Conservation (phyloP, 176 grass and related monocot genomes). For the Bonia amplexicaulis region DNA sequence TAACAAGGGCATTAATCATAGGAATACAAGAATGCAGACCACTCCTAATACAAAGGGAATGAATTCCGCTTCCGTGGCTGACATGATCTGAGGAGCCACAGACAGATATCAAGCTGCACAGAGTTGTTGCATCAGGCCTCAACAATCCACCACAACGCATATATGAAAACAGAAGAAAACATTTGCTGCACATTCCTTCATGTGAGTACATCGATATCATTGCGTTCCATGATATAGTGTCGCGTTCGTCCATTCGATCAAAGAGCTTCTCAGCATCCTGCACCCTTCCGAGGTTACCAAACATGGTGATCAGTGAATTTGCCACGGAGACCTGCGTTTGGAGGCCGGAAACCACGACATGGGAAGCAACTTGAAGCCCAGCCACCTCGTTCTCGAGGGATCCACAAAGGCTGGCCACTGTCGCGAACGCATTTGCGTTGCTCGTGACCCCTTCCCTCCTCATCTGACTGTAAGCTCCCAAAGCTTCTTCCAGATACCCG, state of each 20-base stretch:
- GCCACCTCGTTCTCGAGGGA: conserved; percentile 39
- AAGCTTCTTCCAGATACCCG: conserved; percentile 32
- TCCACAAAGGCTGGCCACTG: conserved; percentile 53
- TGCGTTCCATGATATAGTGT: conserved; percentile 72
- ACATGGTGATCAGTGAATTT: conserved; percentile 73
- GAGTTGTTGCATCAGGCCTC: conserved; percentile 15
- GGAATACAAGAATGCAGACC: conserved; percentile 22
- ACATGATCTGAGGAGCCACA: conserved; percentile 40
- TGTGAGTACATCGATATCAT: conserved; percentile 60
- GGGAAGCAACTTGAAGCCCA: conserved; percentile 63
- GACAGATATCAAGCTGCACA: conserved; percentile 28
- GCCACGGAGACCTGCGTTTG: conserved; percentile 47
- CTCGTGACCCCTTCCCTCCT: conserved; percentile 50
- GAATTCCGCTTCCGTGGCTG: conserved; percentile 43
- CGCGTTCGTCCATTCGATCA: conserved; percentile 34
- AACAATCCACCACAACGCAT: not conserved
- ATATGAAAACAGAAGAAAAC: conserved; percentile 53
- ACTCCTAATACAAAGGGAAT: conserved; percentile 44
- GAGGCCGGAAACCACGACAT: conserved; percentile 53
- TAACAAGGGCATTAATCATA: conserved; percentile 20
- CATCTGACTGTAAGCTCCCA: conserved; percentile 52
- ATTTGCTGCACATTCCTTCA: conserved; percentile 35
- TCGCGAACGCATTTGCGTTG: conserved; percentile 59
- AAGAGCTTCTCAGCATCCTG: conserved; percentile 51
- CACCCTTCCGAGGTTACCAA: conserved; percentile 51